A percentile compares a stretch with the other conserved stretches of the same genome.
Conservation (phyloP, 2,329 filamentous ascomycete species). For the Aaosphaeria pasadenensis region DNA sequence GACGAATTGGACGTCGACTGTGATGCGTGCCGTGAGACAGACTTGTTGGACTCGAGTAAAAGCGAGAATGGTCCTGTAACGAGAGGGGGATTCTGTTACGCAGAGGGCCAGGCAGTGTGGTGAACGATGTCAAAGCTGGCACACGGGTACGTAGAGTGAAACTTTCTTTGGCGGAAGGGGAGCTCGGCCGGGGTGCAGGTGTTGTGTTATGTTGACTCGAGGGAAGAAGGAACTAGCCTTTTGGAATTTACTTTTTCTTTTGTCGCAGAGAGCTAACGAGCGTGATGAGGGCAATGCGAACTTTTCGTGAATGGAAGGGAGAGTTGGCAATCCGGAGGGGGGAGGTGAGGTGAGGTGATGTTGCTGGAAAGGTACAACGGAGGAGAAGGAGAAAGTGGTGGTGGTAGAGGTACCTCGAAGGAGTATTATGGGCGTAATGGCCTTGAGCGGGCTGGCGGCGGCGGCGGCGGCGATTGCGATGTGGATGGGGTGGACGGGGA, state of each 20-base stretch:
- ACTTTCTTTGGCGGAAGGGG: constrained; percentile 20
- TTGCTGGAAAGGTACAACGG: neutral
- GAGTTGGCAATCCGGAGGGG: no score
- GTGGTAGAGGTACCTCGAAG: neutral
- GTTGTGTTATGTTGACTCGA: constrained; percentile 1
- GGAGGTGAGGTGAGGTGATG: no score
- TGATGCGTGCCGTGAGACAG: constrained; percentile 11
- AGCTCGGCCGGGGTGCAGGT: neutral
- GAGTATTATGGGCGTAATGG: no score
- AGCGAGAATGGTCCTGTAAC: constrained; percentile 13
- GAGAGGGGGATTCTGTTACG: constrained; percentile 22
- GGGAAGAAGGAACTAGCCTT: neutral
- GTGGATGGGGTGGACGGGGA: no score
- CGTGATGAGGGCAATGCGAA: no score
- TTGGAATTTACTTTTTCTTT: neutral
- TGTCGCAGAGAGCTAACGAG: no score
- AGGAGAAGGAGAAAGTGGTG: neutral
- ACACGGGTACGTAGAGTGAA: constrained; percentile 2
- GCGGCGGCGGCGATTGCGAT: no score
- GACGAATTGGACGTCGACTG: constrained; percentile 15
- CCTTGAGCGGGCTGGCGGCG: no score
- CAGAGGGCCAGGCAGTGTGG: constrained; percentile 10
- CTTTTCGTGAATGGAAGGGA: no score
- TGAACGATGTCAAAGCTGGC: constrained; percentile 12
- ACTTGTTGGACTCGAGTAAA: constrained; percentile 18